Base-by-base conservation (phyloP, 768 basidiomycete species). In the Boletus tylopilopsis region DNA sequence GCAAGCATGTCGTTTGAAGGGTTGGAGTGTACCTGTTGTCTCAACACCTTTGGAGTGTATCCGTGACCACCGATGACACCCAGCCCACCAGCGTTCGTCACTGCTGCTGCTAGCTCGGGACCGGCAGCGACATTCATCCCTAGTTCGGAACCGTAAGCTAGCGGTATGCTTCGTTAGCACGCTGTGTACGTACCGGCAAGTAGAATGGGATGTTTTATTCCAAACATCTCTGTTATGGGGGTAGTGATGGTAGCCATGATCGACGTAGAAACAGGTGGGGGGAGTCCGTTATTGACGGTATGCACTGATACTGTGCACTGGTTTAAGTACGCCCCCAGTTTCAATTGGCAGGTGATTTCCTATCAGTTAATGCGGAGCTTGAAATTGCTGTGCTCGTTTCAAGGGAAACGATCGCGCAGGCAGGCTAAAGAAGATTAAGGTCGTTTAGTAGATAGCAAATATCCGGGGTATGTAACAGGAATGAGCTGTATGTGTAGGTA, bases 1-100 rank as follows among this genome's bases (percentile, higher is more conserved):
- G 51, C 2, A 13, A 4, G 18, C 21, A 32, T 11, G 13, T 29
- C 22, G 23, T 37, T 35, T 19, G 22, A 12, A n/a, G 25, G 6
- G 1, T 42, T 33, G 21, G n/a, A 10, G 30, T 74, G 50, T 53
- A 89, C 90, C 76, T 92, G 91, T 58, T 79, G 74, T 37, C 85
- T 80, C 21, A 93, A 77, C 43, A 89, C 75, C 67, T 87, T 88
- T 19, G 88, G 88, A 3, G 91, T 90, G 64, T 87, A 93, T 0
- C 90, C 90, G 27, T 87, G 75, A 46, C 94, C 94, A 32, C 94
- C 94, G 53, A 97, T 91, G 44, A 95, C 91, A 54, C 94, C 94
- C 36, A 96, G 59, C 44, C 94, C 94, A 41, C 94, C 93, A 23
- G 92, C 94, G 61, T 95, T 96, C 37, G 90, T 91, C 49, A 95